Evolutionary conservation across 805 yeast genomes (phyloP).

Genomic region (Phaffomyces antillensis): DNA sequence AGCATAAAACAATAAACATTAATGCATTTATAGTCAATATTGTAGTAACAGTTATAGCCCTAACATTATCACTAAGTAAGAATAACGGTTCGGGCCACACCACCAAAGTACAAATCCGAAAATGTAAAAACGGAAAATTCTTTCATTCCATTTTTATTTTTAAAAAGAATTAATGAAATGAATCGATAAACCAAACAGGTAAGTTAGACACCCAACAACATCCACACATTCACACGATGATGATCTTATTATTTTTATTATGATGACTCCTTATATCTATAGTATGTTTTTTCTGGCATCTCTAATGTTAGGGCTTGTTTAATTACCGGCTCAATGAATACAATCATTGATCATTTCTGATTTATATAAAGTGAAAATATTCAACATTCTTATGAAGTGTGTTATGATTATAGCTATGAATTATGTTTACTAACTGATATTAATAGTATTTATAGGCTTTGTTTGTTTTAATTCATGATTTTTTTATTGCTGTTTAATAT

Average conservation of each 20-base stretch:
- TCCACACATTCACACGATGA: too few species aligned
- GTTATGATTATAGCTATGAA: neutral
- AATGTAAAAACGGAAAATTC: neutral
- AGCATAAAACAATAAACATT: too few species aligned
- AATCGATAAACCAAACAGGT: too few species aligned
- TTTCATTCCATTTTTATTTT: neutral
- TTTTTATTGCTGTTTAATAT: too few species aligned
- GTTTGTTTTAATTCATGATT: too few species aligned
- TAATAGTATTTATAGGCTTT: too few species aligned
- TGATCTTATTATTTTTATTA: neutral
- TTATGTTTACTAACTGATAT: neutral
- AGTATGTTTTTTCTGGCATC: conserved; percentile 78
- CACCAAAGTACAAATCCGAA: neutral
- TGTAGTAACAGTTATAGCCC: neutral
- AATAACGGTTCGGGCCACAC: neutral
- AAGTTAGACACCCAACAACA: too few species aligned
- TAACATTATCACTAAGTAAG: neutral
- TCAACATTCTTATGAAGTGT: too few species aligned
- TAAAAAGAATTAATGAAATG: conserved; percentile 9
- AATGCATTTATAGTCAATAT: too few species aligned
- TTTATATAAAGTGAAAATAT: conserved; percentile 6
- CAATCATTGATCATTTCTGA: conserved; percentile 69
- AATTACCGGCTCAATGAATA: conserved; percentile 67
- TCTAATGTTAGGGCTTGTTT: conserved; percentile 75
- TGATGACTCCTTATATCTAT: conserved; percentile 19